Evolutionary conservation across 768 basidiomycete species (phyloP).

Genomic region (Hygrocybe coccinea): DNA sequence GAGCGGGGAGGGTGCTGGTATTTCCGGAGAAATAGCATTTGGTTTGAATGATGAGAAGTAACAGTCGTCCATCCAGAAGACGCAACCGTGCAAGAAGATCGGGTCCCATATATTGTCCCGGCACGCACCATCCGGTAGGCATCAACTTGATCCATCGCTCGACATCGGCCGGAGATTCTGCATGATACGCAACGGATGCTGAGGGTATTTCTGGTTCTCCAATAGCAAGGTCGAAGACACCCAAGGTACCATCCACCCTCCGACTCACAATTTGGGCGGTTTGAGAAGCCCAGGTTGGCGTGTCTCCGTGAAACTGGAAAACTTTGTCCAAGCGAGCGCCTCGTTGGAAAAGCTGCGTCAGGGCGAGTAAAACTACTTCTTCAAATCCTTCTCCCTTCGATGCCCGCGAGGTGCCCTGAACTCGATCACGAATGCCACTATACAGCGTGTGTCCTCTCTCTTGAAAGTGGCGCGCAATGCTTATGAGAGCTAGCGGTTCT

Average conservation of each 20-base stretch:
- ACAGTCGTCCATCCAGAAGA: neutral
- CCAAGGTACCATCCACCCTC: neutral
- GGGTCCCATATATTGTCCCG: neutral
- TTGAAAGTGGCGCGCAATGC: constrained; percentile 4
- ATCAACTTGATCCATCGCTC: constrained; percentile 5
- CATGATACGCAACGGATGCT: neutral
- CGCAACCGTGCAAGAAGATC: constrained; percentile 1
- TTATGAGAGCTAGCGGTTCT: constrained; percentile 6
- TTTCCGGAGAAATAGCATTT: neutral
- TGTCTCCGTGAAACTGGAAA: constrained; percentile 2
- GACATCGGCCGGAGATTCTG: neutral
- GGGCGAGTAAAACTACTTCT: constrained; percentile 3
- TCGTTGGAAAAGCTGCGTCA: neutral
- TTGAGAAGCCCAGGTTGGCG: neutral
- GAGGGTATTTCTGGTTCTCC: neutral
- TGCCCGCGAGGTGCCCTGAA: neutral
- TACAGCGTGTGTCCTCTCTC: neutral
- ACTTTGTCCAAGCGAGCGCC: constrained; percentile 8
- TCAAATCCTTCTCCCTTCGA: constrained; percentile 2
- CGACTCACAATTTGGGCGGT: neutral
- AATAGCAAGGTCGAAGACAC: constrained; percentile 2
- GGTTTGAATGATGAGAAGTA: neutral
- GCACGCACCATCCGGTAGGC: constrained; percentile 3
- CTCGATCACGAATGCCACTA: neutral
- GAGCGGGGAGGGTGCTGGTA: neutral